Conservation (phyloP, 495 filamentous ascomycete genomes). For the Daldinia loculata region DNA sequence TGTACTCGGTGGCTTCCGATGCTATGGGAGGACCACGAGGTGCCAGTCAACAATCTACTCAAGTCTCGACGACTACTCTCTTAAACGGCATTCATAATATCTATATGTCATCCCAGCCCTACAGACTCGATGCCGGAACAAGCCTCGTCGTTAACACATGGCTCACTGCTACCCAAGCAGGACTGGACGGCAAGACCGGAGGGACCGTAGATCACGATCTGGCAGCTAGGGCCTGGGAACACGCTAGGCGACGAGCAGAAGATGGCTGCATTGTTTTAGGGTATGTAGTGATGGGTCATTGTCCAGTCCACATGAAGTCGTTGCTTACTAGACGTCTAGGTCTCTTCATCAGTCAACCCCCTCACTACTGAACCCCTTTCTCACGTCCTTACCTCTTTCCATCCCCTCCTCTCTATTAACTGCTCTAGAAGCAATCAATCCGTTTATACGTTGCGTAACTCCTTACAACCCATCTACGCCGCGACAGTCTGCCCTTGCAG, state of each 20-base stretch:
- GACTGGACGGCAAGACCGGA: slow-evolving; percentile 71
- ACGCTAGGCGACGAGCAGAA: slow-evolving; percentile 92
- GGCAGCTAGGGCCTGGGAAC: slow-evolving; percentile 90
- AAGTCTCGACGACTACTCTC: slow-evolving; percentile 91
- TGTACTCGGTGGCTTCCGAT: slow-evolving; percentile 81
- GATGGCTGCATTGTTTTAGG: slow-evolving; percentile 92
- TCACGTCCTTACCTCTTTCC: slow-evolving; percentile 78
- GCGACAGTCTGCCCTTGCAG: slow-evolving; percentile 80
- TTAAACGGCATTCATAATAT: slow-evolving; percentile 90
- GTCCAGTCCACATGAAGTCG: slow-evolving; percentile 9
- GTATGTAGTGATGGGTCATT: slow-evolving; percentile 55
- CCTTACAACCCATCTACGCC: slow-evolving; percentile 87
- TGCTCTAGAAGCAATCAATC: slow-evolving; percentile 78
- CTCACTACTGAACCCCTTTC: slow-evolving; percentile 81
- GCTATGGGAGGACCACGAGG: slow-evolving; percentile 65
- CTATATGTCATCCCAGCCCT: slow-evolving; percentile 82
- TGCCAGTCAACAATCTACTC: slow-evolving; percentile 70
- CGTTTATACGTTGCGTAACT: slow-evolving; percentile 87
- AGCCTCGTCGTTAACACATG: slow-evolving; percentile 96
- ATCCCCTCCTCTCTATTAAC: slow-evolving; percentile 77
- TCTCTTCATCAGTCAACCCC: slow-evolving; percentile 90
- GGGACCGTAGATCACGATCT: slow-evolving; percentile 83
- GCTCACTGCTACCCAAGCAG: slow-evolving; percentile 76
- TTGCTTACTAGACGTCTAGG: slow-evolving; percentile 53
- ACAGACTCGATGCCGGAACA: slow-evolving; percentile 87